Base-by-base conservation (phyloP, 768 basidiomycete species). In the Agaricus subrufescens region DNA sequence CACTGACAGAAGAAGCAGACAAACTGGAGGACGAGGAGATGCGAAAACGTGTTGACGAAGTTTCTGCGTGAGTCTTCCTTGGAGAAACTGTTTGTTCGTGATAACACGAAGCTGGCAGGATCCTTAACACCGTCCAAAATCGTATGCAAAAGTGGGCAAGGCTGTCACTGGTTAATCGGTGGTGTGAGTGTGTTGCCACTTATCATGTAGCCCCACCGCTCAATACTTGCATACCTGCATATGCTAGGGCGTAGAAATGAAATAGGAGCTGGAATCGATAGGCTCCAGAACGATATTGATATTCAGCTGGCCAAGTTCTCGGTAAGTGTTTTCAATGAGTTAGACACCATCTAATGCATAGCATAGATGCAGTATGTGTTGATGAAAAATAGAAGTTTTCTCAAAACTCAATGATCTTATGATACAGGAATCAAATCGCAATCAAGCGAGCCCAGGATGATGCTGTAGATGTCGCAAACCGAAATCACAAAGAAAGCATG, bases 191-290 rank as follows among this genome's bases (percentile, higher is more conserved):
- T 65, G 44, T 54, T 78, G 23, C 60, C 63, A 54, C 66, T 70
- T 19, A 72, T 76, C 48, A 49, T 82, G 79, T 52, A 63, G 74
- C 56, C 19, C 19, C 27, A 4, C 38, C 8, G 19, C 10, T 31
- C 42, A 29, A 25, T 27, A 37, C 23, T 19, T 30, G 45, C 9
- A 30, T 31, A 14, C 30, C 19, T 19, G 19, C 19, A 19, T 19
- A 19, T 31, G 6, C 34, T 30, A 83, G 82, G 77, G 40, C 79
- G 72, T 51, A 75, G 67, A 23, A 63, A 62, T 2, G 78, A 80
- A 23, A 81, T 83, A 37, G 73, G 68, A 47, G 66, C 71, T 25
- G 75, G 75, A 4, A 71, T 84, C 34, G 74, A 76, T 39, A 64
- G 63, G 49, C 81, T 74, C 56, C 63, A 71, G 34, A 61, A 62